Base-by-base conservation (phyloP, 768 basidiomycete genomes). In the Dictyophora rubrovolvata region DNA sequence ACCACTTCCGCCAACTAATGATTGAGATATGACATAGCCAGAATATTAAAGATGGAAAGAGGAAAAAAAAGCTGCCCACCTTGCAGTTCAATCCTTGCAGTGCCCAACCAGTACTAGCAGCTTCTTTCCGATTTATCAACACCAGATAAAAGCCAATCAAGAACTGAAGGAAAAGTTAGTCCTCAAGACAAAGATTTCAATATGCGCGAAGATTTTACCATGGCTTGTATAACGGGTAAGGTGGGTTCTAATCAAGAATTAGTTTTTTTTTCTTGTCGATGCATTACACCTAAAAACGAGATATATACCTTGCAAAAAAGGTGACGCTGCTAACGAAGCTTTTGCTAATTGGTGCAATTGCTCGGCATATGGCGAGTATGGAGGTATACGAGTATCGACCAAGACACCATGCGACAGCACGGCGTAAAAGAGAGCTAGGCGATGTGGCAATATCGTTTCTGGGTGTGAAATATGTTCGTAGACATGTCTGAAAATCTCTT, bases 341-440 rank as follows among this genome's bases (percentile, higher is more conserved):
- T 51, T 48, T 12, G 57, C 48, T 23, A 59, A 51, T 53, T 51
- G 49, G 18, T 59, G 57, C 17, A 59, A 21, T 35, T 59, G 57
- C 20, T 59, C 57, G 10, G 57, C 49, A 48, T 34, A 59, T 18
- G 57, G 28, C 16, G 57, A 59, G 65, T 85, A 86, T 0, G 84
- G 77, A 16, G 79, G 72, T 37, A 80, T 69, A 17, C 72, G 68
- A 4, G 76, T 75, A 65, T 86, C 78, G 77, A 85, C 81, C 53
- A 86, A 74, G 11, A 77, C 78, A 2, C 84, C 85, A 61, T 86
- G 81, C 0, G 84, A 81, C 8, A 87, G 75, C 18, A 86, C 73
- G 72, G 86, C 83, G 65, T 82, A 86, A 71, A 84, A 69, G 53
- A 85, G 73, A 0, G 83, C 78, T 36, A 86, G 78, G 5, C 80